Base-by-base conservation (phyloP, 2,329 filamentous ascomycete genomes). In the Beauveria scarabaeidicola region DNA sequence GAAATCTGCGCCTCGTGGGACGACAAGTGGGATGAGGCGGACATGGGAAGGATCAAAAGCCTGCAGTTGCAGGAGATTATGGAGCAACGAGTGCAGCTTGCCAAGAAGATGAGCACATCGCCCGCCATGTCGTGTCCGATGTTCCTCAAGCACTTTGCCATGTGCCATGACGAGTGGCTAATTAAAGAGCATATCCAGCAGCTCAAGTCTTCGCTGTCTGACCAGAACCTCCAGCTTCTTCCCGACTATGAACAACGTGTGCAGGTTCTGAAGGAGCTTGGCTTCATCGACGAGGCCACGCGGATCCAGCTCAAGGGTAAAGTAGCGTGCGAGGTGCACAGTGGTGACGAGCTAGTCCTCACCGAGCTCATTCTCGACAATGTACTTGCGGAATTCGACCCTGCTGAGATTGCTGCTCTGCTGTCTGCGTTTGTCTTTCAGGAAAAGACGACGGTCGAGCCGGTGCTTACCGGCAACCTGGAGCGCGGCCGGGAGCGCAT, bases 361-460 rank as follows among this genome's bases (percentile, higher is more conserved):
- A 99, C 94, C 0, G 94, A 99, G 72, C 83, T 97, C 6, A 91
- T 99, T 52, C 85, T 99, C 19, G 94, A 99, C 74, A 99, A 99
- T 67, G 91, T 97, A 2, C 85, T 99, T 3, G 92, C 93, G 54
- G 89, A 95, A 62, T 97, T 94, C 72, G 93, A 97, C 67, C 91
- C 93, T 1, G 91, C 96, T 65, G 94, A 99, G 73, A 97, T 99
- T 63, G 94, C 96, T 1, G 92, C 94, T 11, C 80, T 99, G 3
- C 81, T 99, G 3, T 97, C 92, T 0, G 86, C 90, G 1, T 99
- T 99, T 71, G 92, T 99, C 2, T 99, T 99, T 78, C 91, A 97
- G 70, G 94, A 99, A 70, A 97, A 97, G 76, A 97, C 94, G 0
- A 87, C 91, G 27, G 82, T 82, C 6, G 84, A 87, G 19, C 93